Percentiles rank a stretch among this genome's conserved stretches.
phyloP scores from a whole-genome alignment of 208 protist species.

The Acanthamoeba lugdunensis region DNA sequence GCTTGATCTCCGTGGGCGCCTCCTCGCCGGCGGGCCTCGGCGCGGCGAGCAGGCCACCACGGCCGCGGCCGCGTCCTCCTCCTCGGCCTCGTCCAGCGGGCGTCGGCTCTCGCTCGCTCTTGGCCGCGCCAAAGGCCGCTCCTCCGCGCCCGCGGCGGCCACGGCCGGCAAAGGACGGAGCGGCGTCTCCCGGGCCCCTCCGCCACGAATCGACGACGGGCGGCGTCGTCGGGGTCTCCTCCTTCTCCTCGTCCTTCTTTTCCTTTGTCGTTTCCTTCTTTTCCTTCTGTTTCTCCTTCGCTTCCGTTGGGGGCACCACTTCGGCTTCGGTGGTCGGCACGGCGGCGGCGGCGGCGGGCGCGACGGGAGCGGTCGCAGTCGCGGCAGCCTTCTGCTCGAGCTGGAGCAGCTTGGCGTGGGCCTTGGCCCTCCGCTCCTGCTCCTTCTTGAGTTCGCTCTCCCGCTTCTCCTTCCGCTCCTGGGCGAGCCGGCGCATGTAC shows the following conservation, averaged over 20 bases:
- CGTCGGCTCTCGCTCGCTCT: not conserved
- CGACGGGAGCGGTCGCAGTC: not conserved
- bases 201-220: not conserved
- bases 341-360: not conserved
- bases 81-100: not conserved
- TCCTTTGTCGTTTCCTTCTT: not conserved
- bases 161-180: not conserved
- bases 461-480: slow-evolving; percentile 26
- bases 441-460: slow-evolving; percentile 30
- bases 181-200: not conserved
- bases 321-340: not conserved
- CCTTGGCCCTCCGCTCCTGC: slow-evolving; percentile 33
- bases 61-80: not conserved
- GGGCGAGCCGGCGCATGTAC: slow-evolving; percentile 31
- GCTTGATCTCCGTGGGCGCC: not conserved
- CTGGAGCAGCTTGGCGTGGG: slow-evolving; percentile 8
- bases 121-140: not conserved
- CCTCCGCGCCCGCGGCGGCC: too few species aligned
- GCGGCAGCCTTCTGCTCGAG: slow-evolving; percentile 45
- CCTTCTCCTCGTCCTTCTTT: not conserved
- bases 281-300: not conserved
- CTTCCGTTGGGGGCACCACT: not conserved
- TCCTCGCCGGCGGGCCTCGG: not conserved
- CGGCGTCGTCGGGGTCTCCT: not conserved
- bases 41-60: not conserved